A percentile compares a stretch with the other conserved stretches of the same genome.
phyloP scores from a whole-genome alignment of 1,284 basidiomycete genomes.

The Hypsizygus ulmarius region DNA sequence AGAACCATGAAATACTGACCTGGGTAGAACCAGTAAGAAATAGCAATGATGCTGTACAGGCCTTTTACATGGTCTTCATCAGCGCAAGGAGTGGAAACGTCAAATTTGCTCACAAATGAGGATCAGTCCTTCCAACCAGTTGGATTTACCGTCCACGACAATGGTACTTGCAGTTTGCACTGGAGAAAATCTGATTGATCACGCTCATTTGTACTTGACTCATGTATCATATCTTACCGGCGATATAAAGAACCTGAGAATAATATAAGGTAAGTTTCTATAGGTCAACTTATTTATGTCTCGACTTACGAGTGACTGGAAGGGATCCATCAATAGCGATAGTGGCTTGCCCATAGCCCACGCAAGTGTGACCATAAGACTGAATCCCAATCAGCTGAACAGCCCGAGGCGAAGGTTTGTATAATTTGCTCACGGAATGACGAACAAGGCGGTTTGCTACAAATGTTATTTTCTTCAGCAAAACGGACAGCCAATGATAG shows the following conservation, averaged over 20 bases:
- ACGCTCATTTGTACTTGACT: not conserved
- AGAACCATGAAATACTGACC: constrained; percentile 31
- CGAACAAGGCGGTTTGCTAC: constrained; percentile 85
- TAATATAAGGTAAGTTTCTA: constrained; percentile 9
- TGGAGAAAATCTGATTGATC: constrained; percentile 18
- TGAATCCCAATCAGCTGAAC: no score
- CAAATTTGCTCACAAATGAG: constrained; percentile 52
- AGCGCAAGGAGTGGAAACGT: not conserved
- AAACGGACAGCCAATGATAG: constrained; percentile 4
- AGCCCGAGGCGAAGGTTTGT: not conserved
- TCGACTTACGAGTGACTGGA: constrained; percentile 58
- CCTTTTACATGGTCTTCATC: constrained; percentile 29
- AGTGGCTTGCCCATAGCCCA: constrained; percentile 69
- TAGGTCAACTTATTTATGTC: not conserved
- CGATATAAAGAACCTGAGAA: constrained; percentile 35
- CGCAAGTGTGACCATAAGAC: constrained; percentile 59
- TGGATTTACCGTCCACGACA: constrained; percentile 81
- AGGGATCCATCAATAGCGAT: constrained; percentile 63
- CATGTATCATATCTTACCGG: constrained; percentile 20
- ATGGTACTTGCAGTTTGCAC: constrained; percentile 82
- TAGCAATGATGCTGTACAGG: constrained; percentile 56
- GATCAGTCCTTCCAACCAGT: constrained; percentile 78
- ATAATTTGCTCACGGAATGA: constrained; percentile 59
- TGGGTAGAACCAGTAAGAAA: constrained; percentile 64
- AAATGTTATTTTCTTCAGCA: not conserved